phyloP scores from a whole-genome alignment of 306 rosid species.

The Oemleria cerasiformis region DNA sequence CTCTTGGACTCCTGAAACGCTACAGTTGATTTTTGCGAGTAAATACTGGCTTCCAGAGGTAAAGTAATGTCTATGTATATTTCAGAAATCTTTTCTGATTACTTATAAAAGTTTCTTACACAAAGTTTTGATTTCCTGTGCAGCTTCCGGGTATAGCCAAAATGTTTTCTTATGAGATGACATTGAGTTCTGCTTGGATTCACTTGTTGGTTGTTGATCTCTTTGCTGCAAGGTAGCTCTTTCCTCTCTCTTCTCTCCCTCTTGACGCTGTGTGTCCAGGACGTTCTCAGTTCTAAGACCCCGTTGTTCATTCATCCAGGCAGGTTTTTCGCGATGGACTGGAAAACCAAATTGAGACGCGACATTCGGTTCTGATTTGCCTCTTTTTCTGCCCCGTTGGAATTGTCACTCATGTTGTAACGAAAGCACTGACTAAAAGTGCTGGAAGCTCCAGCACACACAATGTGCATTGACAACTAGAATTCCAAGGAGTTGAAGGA shows the following conservation, averaged over 20 bases:
- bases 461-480: slow-evolving; percentile 31
- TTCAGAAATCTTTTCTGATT: slow-evolving; percentile 6
- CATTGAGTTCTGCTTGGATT: slow-evolving; percentile 97
- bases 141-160: slow-evolving; percentile 78
- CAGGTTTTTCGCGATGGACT: slow-evolving; percentile 72
- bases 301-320: slow-evolving; percentile 39
- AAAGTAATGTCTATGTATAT: slow-evolving; percentile 15
- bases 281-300: slow-evolving; percentile 14
- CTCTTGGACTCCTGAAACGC: slow-evolving; percentile 91
- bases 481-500: not conserved
- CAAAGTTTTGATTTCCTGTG: slow-evolving; percentile 12
- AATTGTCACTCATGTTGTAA: slow-evolving; percentile 71
- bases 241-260: slow-evolving; percentile 12
- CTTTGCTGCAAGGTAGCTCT: slow-evolving; percentile 83
- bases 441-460: slow-evolving; percentile 31
- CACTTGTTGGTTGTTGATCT: slow-evolving; percentile 88
- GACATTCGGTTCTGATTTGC: slow-evolving; percentile 83
- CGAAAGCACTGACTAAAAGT: slow-evolving; percentile 62
- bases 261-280: not conserved
- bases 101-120: not conserved
- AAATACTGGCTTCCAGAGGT: slow-evolving; percentile 95
- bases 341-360: slow-evolving; percentile 70
- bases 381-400: slow-evolving; percentile 89
- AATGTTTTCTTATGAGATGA: slow-evolving; percentile 89
- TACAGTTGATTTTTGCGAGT: slow-evolving; percentile 64